Evolutionary conservation across 2,329 filamentous ascomycete species (phyloP), one percentile per base, ranked within the genome.

Genomic region (Triangularia setosa): DNA sequence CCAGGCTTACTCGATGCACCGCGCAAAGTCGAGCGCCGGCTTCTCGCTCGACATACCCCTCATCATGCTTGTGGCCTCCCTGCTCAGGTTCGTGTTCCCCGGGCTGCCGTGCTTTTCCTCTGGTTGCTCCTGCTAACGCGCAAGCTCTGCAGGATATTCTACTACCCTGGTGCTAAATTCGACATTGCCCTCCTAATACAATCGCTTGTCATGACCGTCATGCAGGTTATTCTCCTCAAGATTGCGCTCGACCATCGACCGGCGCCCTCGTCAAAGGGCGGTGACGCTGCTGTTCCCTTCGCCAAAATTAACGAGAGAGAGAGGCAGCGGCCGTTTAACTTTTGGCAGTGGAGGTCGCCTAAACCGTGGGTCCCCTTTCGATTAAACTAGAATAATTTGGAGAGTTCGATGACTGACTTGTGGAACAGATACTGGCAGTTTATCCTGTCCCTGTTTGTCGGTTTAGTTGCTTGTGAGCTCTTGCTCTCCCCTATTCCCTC

Each of bases 331-430:
- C 91, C 91, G 0, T 93, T 88, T 73, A 84, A 87, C 72, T 94
- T 94, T 75, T 94, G 91, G 91, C 90, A 91, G 76, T 94, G 91
- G 91, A 83, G 87, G 63, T 86, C 85, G 21, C 82, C 87, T 5
- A 87, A 87, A 71, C 90, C 90, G 79, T 89, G 74, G 65, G 84
- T 80, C 35, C 14, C 53, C 24, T 2, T 53, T 21, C 27, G 48
- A 52, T 25, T 2, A 23, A 18, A 11, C 9, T 18, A n/a, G 2
- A 48, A 48, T n/a, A 3, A n/a, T n/a, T n/a, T 25, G 11, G 16
- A 16, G 24, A 25, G 7, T 8, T 16, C 12, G 3, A 23, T 27
- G 44, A 59, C 72, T 77, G 64, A 76, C 69, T 60, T 24, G 63
- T 63, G 63, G 63, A 54, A 23, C 68, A 88, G 86, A 67, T 93